phyloP scores from a whole-genome alignment of 2,329 filamentous ascomycete species.

The Ophiostoma piceae region DNA sequence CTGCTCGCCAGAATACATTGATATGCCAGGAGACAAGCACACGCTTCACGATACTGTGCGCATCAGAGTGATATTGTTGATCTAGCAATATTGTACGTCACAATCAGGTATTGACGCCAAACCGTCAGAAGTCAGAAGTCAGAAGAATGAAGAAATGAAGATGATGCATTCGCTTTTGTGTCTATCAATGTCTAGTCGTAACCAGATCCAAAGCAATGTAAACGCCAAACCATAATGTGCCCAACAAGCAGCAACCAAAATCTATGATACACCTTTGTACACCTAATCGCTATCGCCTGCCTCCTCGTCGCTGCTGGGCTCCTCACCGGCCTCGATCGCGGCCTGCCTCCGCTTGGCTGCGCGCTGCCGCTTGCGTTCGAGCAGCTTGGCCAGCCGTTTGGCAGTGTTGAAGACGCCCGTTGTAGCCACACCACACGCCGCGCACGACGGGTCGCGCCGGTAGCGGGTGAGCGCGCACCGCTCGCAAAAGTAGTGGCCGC shows the following conservation, averaged over 20 bases:
- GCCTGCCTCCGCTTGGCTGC: slow-evolving; percentile 53
- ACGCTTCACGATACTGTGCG: too few relatives aligned
- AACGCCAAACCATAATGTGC: slow-evolving; percentile 1
- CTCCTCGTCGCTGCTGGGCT: slow-evolving; percentile 44
- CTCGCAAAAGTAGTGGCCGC: slow-evolving; percentile 95
- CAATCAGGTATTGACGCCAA: neutral
- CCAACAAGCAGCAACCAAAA: neutral
- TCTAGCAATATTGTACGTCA: neutral
- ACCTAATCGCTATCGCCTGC: slow-evolving; percentile 29
- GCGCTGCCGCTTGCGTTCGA: slow-evolving; percentile 66
- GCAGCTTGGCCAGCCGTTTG: slow-evolving; percentile 72
- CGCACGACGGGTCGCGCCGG: slow-evolving; percentile 78
- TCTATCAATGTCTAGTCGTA: neutral
- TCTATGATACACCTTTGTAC: neutral
- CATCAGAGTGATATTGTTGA: neutral
- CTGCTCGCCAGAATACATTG: too few relatives aligned
- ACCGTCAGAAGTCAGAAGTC: neutral
- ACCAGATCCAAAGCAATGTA: neutral
- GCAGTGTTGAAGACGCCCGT: slow-evolving; percentile 86
- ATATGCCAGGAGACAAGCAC: too few relatives aligned
- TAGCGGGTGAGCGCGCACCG: slow-evolving; percentile 82
- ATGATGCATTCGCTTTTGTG: neutral
- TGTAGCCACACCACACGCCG: slow-evolving; percentile 73
- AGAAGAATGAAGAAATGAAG: neutral
- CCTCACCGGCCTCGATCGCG: slow-evolving; percentile 48